Conservation (phyloP, 345 rosid species). For the Cardamine occulta region DNA sequence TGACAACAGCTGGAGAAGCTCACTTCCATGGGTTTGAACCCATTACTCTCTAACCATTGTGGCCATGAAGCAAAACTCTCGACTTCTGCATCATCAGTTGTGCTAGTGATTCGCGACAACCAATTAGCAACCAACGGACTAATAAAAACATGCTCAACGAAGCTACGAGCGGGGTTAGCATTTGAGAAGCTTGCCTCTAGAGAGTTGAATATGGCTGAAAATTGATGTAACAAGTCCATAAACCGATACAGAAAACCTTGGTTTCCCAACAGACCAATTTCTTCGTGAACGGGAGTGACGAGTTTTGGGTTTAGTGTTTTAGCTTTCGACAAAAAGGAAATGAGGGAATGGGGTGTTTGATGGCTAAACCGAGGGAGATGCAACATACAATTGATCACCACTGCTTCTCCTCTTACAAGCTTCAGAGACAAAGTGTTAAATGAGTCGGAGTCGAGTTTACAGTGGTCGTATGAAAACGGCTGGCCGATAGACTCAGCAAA, state of each 20-base stretch:
- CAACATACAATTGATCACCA: constrained; percentile 77
- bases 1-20: constrained; percentile 90
- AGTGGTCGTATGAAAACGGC: constrained; percentile 83
- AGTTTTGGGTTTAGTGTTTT: constrained; percentile 61
- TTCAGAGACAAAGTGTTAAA: constrained; percentile 62
- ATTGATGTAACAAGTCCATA: constrained; percentile 83
- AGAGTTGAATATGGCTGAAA: constrained; percentile 83
- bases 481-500: constrained; percentile 82
- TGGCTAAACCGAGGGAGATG: constrained; percentile 71
- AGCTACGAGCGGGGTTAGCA: constrained; percentile 59
- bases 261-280: constrained; percentile 53
- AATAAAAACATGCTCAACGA: constrained; percentile 70
- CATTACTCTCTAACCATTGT: constrained; percentile 53
- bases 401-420: constrained; percentile 72
- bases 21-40: constrained; percentile 51
- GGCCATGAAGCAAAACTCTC: constrained; percentile 52
- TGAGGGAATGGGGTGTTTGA: constrained; percentile 60
- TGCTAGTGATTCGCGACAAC: constrained; percentile 54
- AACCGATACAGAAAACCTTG: constrained; percentile 70
- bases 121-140: constrained; percentile 72
- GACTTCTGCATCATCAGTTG: constrained; percentile 40
- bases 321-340: constrained; percentile 65
- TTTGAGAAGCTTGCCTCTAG: constrained; percentile 79
- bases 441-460: constrained; percentile 59
- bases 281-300: constrained; percentile 73